Evolutionary conservation across 352 stramenopile genomes (phyloP).

Genomic region (Hyaloperonospora arabidopsidis): DNA sequence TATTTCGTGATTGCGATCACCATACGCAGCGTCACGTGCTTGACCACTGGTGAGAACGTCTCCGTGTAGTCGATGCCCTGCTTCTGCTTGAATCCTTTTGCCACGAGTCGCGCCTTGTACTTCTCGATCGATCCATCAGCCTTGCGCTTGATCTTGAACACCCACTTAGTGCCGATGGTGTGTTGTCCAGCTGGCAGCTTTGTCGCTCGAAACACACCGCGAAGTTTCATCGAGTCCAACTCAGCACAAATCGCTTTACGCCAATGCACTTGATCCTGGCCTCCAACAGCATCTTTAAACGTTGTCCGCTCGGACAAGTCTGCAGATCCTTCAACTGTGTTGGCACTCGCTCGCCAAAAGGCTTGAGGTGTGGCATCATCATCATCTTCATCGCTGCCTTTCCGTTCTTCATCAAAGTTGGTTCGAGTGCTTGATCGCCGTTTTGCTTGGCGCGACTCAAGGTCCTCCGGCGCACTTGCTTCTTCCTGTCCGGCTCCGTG

Average conservation of each 20-base stretch:
- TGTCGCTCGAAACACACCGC: neutral
- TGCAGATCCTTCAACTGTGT: neutral
- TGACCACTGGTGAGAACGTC: neutral
- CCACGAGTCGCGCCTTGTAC: neutral
- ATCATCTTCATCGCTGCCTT: neutral
- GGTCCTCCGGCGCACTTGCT: neutral
- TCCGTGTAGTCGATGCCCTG: neutral
- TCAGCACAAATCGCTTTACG: neutral
- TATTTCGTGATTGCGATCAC: neutral
- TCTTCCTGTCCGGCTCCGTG: neutral
- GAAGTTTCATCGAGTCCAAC: constrained; percentile 4
- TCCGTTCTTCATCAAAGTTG: neutral
- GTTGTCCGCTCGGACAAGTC: neutral
- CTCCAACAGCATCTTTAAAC: neutral
- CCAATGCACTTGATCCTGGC: neutral
- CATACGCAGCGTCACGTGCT: constrained; percentile 3
- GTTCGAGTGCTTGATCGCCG: neutral
- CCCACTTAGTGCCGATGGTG: neutral
- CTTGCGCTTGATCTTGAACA: neutral
- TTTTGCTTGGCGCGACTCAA: neutral
- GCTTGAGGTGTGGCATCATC: neutral
- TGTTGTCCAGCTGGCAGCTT: neutral
- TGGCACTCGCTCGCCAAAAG: constrained; percentile 1
- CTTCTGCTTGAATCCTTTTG: neutral
- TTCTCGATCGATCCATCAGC: neutral